These are phyloP conservation scores for Pleurotus eryngii DNA, from an alignment of 768 basidiomycete species.

Conservation along the genomic window DNA sequence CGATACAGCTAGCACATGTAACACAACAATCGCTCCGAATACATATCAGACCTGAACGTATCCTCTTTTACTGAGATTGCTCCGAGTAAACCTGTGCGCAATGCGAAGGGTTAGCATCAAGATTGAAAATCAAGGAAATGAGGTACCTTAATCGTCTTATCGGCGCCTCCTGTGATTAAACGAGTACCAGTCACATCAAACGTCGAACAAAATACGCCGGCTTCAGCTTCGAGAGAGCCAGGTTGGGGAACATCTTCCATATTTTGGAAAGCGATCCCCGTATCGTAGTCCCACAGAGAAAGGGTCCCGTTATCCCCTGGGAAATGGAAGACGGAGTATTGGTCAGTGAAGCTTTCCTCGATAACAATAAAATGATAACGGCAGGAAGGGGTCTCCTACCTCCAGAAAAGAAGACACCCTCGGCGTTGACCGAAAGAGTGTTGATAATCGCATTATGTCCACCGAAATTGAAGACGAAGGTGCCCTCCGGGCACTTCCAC, in stretches of 20 bases:
- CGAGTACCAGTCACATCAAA: conserved; percentile 96
- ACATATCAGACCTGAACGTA: too few species aligned
- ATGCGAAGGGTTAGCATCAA: conserved; percentile 3
- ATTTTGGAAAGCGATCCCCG: conserved; percentile 93
- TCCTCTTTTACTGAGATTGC: conserved; percentile 48
- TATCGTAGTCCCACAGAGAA: conserved; percentile 92
- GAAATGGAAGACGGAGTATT: neutral
- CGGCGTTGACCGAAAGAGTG: conserved; percentile 87
- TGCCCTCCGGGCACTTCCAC: conserved; percentile 97
- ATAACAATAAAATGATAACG: conserved; percentile 3
- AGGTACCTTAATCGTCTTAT: conserved; percentile 96
- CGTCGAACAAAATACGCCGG: conserved; percentile 94
- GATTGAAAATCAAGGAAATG: neutral
- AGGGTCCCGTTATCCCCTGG: conserved; percentile 89
- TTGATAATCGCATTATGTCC: conserved; percentile 99
- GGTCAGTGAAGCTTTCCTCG: neutral
- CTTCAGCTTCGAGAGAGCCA: conserved; percentile 96
- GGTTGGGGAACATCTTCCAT: conserved; percentile 93
- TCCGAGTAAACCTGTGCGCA: conserved; percentile 61
- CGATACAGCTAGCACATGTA: neutral
- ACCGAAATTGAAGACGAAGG: conserved; percentile 93
- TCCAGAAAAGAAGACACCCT: conserved; percentile 97
- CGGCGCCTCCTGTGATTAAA: conserved; percentile 93
- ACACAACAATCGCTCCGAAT: too few species aligned
- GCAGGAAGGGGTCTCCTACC: conserved; percentile 48